Conservation (phyloP, 1,139 yeast species). For the Lodderomyces margitis region DNA sequence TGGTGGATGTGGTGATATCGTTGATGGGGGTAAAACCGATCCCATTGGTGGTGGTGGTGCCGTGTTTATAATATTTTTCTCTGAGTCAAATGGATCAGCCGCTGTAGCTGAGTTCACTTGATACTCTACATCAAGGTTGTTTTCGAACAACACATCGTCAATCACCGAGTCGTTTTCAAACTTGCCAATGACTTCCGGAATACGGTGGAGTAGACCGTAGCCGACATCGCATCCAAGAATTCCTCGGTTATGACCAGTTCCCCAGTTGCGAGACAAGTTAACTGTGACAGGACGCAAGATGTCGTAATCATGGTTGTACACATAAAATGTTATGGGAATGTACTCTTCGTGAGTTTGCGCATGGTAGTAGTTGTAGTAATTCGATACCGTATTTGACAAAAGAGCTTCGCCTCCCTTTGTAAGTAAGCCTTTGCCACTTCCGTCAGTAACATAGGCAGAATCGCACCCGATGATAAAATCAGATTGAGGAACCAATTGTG, state of each 20-base stretch:
- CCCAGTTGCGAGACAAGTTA: slow-evolving; percentile 44
- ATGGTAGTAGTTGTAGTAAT: slow-evolving; percentile 54
- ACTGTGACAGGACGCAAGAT: slow-evolving; percentile 84
- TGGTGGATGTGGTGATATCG: slow-evolving; percentile 17
- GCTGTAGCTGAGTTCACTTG: not conserved
- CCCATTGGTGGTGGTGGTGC: slow-evolving; percentile 12
- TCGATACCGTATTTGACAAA: slow-evolving; percentile 60
- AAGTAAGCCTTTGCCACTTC: slow-evolving; percentile 61
- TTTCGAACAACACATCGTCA: slow-evolving; percentile 42
- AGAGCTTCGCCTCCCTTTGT: slow-evolving; percentile 86
- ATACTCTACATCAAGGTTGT: slow-evolving; percentile 16
- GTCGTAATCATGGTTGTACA: slow-evolving; percentile 85
- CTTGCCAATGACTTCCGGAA: slow-evolving; percentile 68
- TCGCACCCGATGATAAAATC: slow-evolving; percentile 93
- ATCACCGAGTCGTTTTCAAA: slow-evolving; percentile 32
- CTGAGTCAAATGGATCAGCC: slow-evolving; percentile 12
- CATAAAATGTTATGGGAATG: slow-evolving; percentile 59
- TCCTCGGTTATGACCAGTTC: slow-evolving; percentile 60
- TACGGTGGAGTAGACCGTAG: slow-evolving; percentile 80
- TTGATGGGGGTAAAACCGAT: slow-evolving; percentile 12
- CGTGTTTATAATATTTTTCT: slow-evolving; percentile 6
- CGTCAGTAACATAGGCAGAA: slow-evolving; percentile 40
- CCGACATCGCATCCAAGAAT: slow-evolving; percentile 94
- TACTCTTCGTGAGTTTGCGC: slow-evolving; percentile 32
- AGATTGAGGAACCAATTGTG: slow-evolving; percentile 80